These are phyloP conservation scores for Boletus sp. DNA, from an alignment of 1,284 basidiomycete species.

Conservation along the genomic window DNA sequence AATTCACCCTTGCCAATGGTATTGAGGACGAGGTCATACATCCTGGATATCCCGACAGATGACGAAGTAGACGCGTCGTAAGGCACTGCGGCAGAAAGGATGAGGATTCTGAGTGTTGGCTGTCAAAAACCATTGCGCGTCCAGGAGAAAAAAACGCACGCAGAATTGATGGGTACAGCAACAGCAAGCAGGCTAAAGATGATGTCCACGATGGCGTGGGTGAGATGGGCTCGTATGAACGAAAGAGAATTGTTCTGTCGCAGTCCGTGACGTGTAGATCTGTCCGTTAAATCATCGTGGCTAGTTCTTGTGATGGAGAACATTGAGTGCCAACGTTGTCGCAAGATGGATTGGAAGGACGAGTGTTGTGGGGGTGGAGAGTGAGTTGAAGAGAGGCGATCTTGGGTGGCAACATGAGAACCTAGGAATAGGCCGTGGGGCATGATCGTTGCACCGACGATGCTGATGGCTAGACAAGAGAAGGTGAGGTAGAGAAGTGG, in stretches of 20 bases:
- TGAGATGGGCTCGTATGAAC: slow-evolving; percentile 54
- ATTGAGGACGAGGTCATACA: slow-evolving; percentile 59
- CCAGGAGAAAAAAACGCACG: slow-evolving; percentile 26
- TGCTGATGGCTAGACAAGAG: slow-evolving; percentile 55
- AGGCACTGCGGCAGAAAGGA: slow-evolving; percentile 59
- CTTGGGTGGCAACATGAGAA: slow-evolving; percentile 68
- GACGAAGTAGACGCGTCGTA: slow-evolving; percentile 35
- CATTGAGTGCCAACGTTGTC: background rate
- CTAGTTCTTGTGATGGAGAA: too few species aligned
- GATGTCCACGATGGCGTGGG: slow-evolving; percentile 60
- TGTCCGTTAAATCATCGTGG: slow-evolving; percentile 22
- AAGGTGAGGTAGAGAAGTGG: background rate
- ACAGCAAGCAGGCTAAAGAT: slow-evolving; percentile 56
- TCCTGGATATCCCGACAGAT: slow-evolving; percentile 65
- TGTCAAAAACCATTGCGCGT: background rate
- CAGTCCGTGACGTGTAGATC: slow-evolving; percentile 33
- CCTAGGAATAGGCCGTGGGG: slow-evolving; percentile 82
- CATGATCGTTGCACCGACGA: slow-evolving; percentile 65
- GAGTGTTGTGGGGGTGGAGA: background rate
- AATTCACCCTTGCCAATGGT: slow-evolving; percentile 59
- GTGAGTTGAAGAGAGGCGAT: slow-evolving; percentile 43
- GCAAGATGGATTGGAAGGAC: background rate
- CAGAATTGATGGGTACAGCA: slow-evolving; percentile 74
- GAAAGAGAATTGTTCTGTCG: slow-evolving; percentile 35
- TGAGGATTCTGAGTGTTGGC: slow-evolving; percentile 44